Evolutionary conservation across 805 yeast species (phyloP).

Genomic region (Blastobotrys muscicola): DNA sequence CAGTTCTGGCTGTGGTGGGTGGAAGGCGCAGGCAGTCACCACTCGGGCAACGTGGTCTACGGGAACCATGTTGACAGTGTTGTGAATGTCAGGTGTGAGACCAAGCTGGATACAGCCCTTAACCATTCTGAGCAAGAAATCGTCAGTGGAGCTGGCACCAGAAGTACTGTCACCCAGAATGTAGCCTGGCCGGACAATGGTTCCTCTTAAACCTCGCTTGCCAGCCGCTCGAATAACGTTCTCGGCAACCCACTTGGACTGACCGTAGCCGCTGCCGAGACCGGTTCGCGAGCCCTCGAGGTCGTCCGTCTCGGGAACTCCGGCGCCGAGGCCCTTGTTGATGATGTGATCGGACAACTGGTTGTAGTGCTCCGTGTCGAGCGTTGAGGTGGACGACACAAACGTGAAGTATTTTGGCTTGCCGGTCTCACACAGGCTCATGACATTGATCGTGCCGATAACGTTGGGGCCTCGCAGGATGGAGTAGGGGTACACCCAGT

Average conservation of each 20-base stretch:
- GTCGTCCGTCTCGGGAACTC: constrained; percentile 77
- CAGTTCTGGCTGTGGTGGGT: constrained; percentile 50
- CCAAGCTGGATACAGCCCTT: constrained; percentile 92
- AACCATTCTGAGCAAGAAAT: constrained; percentile 85
- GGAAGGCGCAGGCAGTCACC: constrained; percentile 71
- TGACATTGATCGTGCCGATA: constrained; percentile 71
- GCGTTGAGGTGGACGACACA: constrained; percentile 90
- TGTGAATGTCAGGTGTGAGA: constrained; percentile 71
- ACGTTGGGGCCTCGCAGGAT: constrained; percentile 91
- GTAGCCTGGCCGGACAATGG: constrained; percentile 92
- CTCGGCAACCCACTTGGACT: constrained; percentile 97
- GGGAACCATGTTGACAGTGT: constrained; percentile 92
- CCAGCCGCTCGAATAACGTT: constrained; percentile 84
- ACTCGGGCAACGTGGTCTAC: constrained; percentile 97
- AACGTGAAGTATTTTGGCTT: constrained; percentile 81
- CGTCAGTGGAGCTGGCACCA: constrained; percentile 94
- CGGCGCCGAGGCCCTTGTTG: constrained; percentile 49
- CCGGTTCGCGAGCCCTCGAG: constrained; percentile 74
- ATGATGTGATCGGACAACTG: constrained; percentile 62
- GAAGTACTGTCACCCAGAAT: constrained; percentile 76
- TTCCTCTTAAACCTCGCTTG: constrained; percentile 73
- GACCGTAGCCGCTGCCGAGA: constrained; percentile 90
- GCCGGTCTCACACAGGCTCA: constrained; percentile 67
- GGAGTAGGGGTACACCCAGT: constrained; percentile 95
- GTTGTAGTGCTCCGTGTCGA: constrained; percentile 77